Percentiles rank a stretch among this genome's conserved stretches.
Evolutionary conservation across 495 filamentous ascomycete genomes (phyloP).

Genomic region (Cenococcum geophilum): DNA sequence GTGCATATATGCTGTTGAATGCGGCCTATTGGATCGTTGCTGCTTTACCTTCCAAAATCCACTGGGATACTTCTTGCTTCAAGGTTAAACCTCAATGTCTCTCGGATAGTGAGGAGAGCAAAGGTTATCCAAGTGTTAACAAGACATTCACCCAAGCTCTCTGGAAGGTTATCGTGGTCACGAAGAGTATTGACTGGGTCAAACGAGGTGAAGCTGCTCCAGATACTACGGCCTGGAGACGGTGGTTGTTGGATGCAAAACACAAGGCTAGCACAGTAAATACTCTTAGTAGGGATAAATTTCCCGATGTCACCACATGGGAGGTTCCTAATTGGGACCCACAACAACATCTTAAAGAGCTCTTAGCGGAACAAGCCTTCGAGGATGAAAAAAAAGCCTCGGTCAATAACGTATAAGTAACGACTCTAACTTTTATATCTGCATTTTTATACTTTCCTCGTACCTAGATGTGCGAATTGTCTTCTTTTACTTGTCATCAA

Average conservation of each 20-base stretch:
- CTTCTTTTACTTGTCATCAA: not conserved
- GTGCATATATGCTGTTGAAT: slow-evolving; percentile 43
- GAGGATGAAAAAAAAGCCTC: slow-evolving; percentile 8
- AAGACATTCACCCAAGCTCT: slow-evolving; percentile 41
- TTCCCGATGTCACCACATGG: slow-evolving; percentile 21
- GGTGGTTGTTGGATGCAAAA: slow-evolving; percentile 39
- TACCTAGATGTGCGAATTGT: not conserved
- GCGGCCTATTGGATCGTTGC: slow-evolving; percentile 44
- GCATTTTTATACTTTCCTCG: not conserved
- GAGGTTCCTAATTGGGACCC: slow-evolving; percentile 30
- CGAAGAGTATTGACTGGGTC: slow-evolving; percentile 39
- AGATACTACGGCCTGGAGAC: slow-evolving; percentile 38
- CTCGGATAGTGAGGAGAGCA: slow-evolving; percentile 25
- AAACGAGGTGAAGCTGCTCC: slow-evolving; percentile 35
- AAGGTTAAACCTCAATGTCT: slow-evolving; percentile 32
- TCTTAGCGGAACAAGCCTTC: slow-evolving; percentile 14
- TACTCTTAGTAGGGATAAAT: not conserved
- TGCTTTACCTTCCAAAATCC: slow-evolving; percentile 37
- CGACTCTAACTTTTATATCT: not conserved
- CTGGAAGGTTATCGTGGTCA: slow-evolving; percentile 43
- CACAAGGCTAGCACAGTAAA: slow-evolving; percentile 7
- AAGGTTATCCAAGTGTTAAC: slow-evolving; percentile 22
- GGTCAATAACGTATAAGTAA: not conserved
- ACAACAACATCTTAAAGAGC: slow-evolving; percentile 10
- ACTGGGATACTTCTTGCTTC: slow-evolving; percentile 43